These are phyloP conservation scores for Capsicum baccatum DNA, from an alignment of 257 asterid genomes.

Conservation along the genomic window DNA sequence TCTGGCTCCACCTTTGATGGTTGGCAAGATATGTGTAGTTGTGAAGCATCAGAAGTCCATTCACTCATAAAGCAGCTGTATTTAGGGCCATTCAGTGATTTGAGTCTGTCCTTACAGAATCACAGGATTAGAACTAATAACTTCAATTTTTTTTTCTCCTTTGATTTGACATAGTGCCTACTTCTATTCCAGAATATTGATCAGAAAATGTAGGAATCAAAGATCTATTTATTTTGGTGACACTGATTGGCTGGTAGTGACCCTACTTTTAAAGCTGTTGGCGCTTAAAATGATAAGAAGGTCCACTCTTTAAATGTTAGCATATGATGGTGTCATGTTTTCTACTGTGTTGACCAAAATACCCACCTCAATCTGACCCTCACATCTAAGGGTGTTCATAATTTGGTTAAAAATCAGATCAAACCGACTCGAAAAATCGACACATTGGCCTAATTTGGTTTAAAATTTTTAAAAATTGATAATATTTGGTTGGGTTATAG, in stretches of 20 bases:
- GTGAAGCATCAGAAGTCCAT: background rate
- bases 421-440: too few species aligned
- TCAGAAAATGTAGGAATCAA: constrained; percentile 9
- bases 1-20: background rate
- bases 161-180: constrained; percentile 22
- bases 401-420: too few species aligned
- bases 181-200: background rate
- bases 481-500: too few species aligned
- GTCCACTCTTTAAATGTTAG: constrained; percentile 16
- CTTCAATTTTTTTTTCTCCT: background rate
- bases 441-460: too few species aligned
- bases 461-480: too few species aligned
- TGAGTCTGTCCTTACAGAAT: too few species aligned
- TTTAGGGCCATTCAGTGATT: background rate
- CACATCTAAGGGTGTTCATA: too few species aligned
- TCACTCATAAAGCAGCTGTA: background rate
- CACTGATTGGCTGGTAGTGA: background rate
- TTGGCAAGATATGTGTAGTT: background rate
- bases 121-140: too few species aligned
- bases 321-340: constrained; percentile 19
- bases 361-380: background rate
- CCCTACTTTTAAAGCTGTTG: background rate
- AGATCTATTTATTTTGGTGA: background rate
- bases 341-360: background rate
- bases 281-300: constrained; percentile 1